Evolutionary conservation across 495 filamentous ascomycete genomes (phyloP).

Genomic region (Polyplosphaeria fusca): DNA sequence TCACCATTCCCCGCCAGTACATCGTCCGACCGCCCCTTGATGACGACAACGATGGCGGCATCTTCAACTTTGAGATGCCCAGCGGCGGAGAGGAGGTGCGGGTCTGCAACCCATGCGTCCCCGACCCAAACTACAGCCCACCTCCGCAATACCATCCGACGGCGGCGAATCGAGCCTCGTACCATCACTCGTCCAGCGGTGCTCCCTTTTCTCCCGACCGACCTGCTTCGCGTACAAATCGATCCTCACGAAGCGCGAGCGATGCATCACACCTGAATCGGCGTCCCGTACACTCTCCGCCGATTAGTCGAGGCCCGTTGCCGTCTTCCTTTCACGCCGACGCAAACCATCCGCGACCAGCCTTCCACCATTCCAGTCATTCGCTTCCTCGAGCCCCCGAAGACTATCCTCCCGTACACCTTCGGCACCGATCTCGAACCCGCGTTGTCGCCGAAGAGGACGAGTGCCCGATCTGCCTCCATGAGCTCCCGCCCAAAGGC

Average conservation of each 20-base stretch:
- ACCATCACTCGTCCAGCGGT: background rate
- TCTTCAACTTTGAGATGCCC: conserved; percentile 50
- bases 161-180: background rate
- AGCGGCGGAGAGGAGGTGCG: conserved; percentile 83
- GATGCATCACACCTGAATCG: conserved; percentile 1
- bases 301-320: background rate
- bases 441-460: conserved; percentile 64
- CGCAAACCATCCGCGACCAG: background rate
- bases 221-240: conserved; percentile 1
- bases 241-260: conserved; percentile 9
- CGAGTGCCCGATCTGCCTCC: conserved; percentile 85
- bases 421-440: background rate
- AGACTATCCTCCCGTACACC: conserved; percentile 4
- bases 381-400: conserved; percentile 12
- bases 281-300: conserved; percentile 5
- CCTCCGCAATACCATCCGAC: conserved; percentile 25
- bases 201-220: background rate
- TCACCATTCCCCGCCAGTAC: conserved; percentile 88
- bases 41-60: conserved; percentile 9
- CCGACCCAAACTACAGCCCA: conserved; percentile 80
- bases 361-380: background rate
- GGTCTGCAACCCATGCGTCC: conserved; percentile 92
- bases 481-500: conserved; percentile 64
- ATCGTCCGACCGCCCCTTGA: conserved; percentile 74
- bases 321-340: background rate